Evolutionary conservation across 2,329 filamentous ascomycete genomes (phyloP), one percentile per base, ranked within the genome.

Genomic region (Phoma sp.): DNA sequence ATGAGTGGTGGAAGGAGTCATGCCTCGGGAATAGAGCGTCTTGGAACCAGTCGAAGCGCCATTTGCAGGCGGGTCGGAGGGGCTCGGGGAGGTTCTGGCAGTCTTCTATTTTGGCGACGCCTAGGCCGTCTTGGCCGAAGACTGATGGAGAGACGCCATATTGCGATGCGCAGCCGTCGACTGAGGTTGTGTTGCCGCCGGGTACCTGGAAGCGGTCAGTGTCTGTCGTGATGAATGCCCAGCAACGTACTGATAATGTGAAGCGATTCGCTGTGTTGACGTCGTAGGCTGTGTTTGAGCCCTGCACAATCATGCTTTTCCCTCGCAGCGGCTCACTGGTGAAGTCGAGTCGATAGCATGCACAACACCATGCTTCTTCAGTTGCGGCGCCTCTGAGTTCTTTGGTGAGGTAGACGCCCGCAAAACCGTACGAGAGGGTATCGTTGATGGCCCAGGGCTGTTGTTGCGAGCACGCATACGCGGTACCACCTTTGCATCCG

Each of bases 301-400:
- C 82, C 68, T 88, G 86, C 15, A 88, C 81, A 48, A 88, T 77
- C 82, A 88, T 85, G 55, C 79, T 83, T 76, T 88, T 88, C 49
- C 85, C 85, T 24, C 76, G 73, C 19, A 84, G 79, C 6, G 81
- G 73, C 5, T 82, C 82, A 37, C 78, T 81, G 10, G 83, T 86
- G 67, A 87, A 86, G 12, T 83, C 84, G 51, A 87, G 74, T 72
- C 84, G 79, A 66, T 87, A 88, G 73, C 86, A 88, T 44, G 81
- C 82, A 69, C 87, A 90, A 76, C 87, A 90, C 84, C 85, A 88
- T n/a, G 74, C 79, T 1, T 77, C 75, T 71, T 89, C 87, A 2
- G 77, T 81, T 36, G 81, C 79, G 32, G 62, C 84, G 2, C 55
- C 55, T 1, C 61, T 65, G 36, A 72, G 43, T 7, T 59, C 53